Conservation (phyloP, 371 early-diverging fungal species). For the Mortierella sp. region DNA sequence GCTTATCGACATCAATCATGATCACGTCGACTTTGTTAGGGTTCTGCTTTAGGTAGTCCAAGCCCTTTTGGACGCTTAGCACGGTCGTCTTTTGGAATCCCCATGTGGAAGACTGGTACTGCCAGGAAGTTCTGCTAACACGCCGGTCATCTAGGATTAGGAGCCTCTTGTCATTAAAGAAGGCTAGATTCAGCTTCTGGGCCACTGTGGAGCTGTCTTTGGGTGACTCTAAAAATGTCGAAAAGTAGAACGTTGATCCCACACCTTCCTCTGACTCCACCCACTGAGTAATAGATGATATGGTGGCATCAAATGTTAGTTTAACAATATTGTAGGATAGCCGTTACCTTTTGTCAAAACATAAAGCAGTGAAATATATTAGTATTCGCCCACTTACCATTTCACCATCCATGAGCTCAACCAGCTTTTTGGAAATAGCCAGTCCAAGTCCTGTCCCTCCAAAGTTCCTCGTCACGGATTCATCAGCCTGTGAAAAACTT, state of each 20-base stretch:
- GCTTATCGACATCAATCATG: constrained; percentile 51
- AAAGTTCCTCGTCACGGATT: constrained; percentile 64
- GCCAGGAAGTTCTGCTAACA: constrained; percentile 48
- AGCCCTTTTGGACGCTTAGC: constrained; percentile 40
- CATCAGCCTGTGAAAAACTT: constrained; percentile 75
- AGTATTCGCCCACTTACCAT: too few relatives aligned
- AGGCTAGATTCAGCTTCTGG: constrained; percentile 43
- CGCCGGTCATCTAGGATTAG: constrained; percentile 53
- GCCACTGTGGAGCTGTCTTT: constrained; percentile 36
- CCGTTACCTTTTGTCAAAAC: too few relatives aligned
- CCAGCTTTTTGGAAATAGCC: constrained; percentile 67
- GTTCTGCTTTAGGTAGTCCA: constrained; percentile 42
- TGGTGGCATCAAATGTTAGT: too few relatives aligned
- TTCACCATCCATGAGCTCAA: constrained; percentile 69
- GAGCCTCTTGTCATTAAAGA: constrained; percentile 43
- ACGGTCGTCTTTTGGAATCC: constrained; percentile 41
- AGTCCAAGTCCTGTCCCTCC: constrained; percentile 72
- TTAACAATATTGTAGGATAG: too few relatives aligned
- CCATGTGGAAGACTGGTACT: constrained; percentile 51
- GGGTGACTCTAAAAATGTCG: constrained; percentile 36
- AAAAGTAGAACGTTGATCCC: constrained; percentile 53
- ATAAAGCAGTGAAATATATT: too few relatives aligned
- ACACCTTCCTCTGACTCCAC: constrained; percentile 51
- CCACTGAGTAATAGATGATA: too few relatives aligned
- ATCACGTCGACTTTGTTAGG: constrained; percentile 41